Percentiles rank a stretch among this genome's conserved stretches.
Conservation (phyloP, 306 rosid genomes). For the Medicago lupulina region DNA sequence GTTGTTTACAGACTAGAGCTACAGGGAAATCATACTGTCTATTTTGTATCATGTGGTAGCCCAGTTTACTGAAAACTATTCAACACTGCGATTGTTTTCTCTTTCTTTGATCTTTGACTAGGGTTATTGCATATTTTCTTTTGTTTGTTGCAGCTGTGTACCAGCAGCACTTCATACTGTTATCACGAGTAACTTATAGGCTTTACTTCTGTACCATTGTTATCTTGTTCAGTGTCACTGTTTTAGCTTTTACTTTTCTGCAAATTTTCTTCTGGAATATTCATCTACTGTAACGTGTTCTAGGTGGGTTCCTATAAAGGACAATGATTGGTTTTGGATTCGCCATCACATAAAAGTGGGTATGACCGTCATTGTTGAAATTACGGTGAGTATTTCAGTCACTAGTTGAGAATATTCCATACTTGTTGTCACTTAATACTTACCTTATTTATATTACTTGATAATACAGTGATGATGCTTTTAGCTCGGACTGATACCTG, state of each 20-base stretch:
- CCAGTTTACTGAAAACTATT: constrained; percentile 26
- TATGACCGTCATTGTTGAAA: constrained; percentile 82
- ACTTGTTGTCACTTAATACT: constrained; percentile 38
- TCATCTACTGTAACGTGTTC: constrained; percentile 50
- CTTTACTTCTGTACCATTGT: constrained; percentile 26
- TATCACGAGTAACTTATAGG: constrained; percentile 28
- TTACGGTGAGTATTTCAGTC: constrained; percentile 71
- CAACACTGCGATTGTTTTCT: not conserved
- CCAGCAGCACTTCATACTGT: constrained; percentile 22
- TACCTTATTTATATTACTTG: constrained; percentile 14
- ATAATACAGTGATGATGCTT: constrained; percentile 28
- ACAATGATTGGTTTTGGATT: constrained; percentile 97
- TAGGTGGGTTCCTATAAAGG: constrained; percentile 96
- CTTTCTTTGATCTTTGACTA: not conserved
- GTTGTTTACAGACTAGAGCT: constrained; percentile 29
- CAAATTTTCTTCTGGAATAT: constrained; percentile 36
- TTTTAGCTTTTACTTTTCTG: constrained; percentile 37
- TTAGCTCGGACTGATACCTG: constrained; percentile 7
- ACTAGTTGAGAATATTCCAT: constrained; percentile 16
- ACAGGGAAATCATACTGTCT: constrained; percentile 21
- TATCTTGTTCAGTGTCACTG: constrained; percentile 37
- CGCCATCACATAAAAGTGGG: constrained; percentile 98
- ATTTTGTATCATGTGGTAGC: not conserved
- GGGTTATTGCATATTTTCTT: constrained; percentile 24
- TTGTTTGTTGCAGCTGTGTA: constrained; percentile 16